phyloP scores from a whole-genome alignment of 108 stramenopile species.

The Pseudonitzschia pungens region DNA sequence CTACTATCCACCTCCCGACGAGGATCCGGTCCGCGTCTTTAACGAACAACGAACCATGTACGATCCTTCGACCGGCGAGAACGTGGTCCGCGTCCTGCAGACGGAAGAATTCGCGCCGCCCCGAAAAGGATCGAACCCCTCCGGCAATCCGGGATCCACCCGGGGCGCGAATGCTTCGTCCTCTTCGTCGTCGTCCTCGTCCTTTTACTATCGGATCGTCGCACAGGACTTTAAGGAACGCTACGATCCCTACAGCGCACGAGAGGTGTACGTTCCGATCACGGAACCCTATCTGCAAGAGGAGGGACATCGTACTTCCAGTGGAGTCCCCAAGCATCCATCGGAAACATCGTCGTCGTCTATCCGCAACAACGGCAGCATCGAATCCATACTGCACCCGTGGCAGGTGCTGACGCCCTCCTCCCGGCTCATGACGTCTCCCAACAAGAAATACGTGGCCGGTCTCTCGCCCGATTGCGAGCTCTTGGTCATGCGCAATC shows the following conservation, averaged over 20 bases:
- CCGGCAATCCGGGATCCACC: neutral
- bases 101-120: slow-evolving; percentile 45
- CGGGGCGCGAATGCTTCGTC: neutral
- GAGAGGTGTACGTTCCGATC: slow-evolving; percentile 49
- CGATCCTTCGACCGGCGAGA: slow-evolving; percentile 30
- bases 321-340: slow-evolving; percentile 1
- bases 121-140: neutral
- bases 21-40: slow-evolving; percentile 15
- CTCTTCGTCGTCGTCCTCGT: neutral
- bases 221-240: slow-evolving; percentile 56
- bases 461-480: slow-evolving; percentile 62
- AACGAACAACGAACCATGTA: slow-evolving; percentile 23
- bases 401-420: slow-evolving; percentile 39
- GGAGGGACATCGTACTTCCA: slow-evolving; percentile 46
- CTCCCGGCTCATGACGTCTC: slow-evolving; percentile 49
- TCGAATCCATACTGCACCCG: slow-evolving; percentile 22
- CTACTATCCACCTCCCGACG: neutral
- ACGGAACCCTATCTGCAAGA: slow-evolving; percentile 63
- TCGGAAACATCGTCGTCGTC: neutral
- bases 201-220: slow-evolving; percentile 39
- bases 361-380: neutral
- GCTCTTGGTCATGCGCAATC: slow-evolving; percentile 44
- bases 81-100: slow-evolving; percentile 36
- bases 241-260: slow-evolving; percentile 46
- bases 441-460: slow-evolving; percentile 61